Evolutionary conservation across 441 rosid species (phyloP).

Genomic region (Lepidium campestre): DNA sequence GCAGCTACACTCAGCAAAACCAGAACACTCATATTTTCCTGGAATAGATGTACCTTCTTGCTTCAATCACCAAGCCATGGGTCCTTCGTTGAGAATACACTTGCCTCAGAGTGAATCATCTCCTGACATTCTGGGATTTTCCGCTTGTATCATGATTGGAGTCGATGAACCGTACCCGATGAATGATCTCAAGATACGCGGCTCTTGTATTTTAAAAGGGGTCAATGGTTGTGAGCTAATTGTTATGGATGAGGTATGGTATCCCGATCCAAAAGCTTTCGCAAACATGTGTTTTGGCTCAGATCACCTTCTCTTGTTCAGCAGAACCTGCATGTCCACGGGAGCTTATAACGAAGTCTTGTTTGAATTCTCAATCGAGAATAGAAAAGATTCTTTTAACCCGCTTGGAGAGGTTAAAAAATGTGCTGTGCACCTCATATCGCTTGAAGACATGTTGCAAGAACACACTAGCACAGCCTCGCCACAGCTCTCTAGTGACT

Average conservation of each 20-base stretch:
- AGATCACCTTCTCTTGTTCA: slow-evolving; percentile 29
- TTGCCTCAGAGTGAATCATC: slow-evolving; percentile 8
- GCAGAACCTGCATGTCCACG: slow-evolving; percentile 20
- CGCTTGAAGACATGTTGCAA: slow-evolving; percentile 18
- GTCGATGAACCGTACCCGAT: slow-evolving; percentile 11
- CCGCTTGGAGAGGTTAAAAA: slow-evolving; percentile 13
- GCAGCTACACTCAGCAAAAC: slow-evolving; percentile 13
- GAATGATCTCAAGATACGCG: slow-evolving; percentile 15
- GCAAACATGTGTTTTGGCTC: slow-evolving; percentile 8
- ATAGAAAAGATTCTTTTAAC: slow-evolving; percentile 2
- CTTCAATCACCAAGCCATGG: slow-evolving; percentile 14
- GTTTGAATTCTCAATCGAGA: slow-evolving; percentile 14
- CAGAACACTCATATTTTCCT: slow-evolving; percentile 23
- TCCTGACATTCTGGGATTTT: slow-evolving; percentile 20
- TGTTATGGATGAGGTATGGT: slow-evolving; percentile 24
- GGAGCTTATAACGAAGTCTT: slow-evolving; percentile 6
- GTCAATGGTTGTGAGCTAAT: neutral
- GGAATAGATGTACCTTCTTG: slow-evolving; percentile 24
- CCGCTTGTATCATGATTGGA: slow-evolving; percentile 21
- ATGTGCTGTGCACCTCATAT: slow-evolving; percentile 23
- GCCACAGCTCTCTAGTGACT: neutral
- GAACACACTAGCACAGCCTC: neutral
- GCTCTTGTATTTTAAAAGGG: slow-evolving; percentile 9
- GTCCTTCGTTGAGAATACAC: slow-evolving; percentile 18
- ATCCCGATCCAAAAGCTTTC: slow-evolving; percentile 24